A percentile compares a stretch with the other conserved stretches of the same genome.
phyloP scores from a whole-genome alignment of 169 alveolate genomes.

The Plasmodium knowlesi region DNA sequence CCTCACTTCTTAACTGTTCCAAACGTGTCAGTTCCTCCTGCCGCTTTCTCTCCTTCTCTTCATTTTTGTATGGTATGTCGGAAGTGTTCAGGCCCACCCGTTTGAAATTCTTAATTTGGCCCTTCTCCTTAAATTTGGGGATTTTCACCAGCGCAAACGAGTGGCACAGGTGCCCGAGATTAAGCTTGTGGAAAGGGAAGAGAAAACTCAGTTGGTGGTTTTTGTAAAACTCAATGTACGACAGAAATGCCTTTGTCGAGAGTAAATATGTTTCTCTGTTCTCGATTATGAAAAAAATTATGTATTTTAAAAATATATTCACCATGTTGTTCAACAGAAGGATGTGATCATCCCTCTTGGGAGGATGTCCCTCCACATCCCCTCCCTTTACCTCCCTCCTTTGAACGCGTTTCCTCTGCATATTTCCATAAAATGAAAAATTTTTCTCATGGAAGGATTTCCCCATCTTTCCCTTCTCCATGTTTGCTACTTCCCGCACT shows the following conservation, averaged over 20 bases:
- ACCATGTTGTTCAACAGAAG: conserved; percentile 37
- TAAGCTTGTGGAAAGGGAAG: conserved; percentile 49
- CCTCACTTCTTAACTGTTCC: neutral
- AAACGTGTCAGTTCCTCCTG: conserved; percentile 23
- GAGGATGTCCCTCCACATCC: neutral
- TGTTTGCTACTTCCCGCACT: neutral
- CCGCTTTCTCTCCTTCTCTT: conserved; percentile 32
- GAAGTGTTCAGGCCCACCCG: conserved; percentile 8
- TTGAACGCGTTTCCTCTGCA: neutral
- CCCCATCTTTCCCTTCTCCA: neutral
- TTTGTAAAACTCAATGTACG: conserved; percentile 55
- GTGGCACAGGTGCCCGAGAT: conserved; percentile 36
- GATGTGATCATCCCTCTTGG: neutral
- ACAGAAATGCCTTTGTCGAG: conserved; percentile 54
- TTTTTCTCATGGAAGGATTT: neutral
- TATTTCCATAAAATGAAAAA: neutral
- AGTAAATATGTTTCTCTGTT: conserved; percentile 43
- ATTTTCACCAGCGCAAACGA: conserved; percentile 36
- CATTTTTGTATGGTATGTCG: conserved; percentile 42
- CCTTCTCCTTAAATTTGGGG: conserved; percentile 50
- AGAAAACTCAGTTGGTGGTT: conserved; percentile 55
- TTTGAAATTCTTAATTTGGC: conserved; percentile 37
- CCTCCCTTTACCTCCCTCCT: neutral
- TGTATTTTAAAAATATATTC: conserved; percentile 20
- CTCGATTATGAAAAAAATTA: conserved; percentile 47